Evolutionary conservation across 108 stramenopile genomes (phyloP).

Genomic region (Nitzschia sp.): DNA sequence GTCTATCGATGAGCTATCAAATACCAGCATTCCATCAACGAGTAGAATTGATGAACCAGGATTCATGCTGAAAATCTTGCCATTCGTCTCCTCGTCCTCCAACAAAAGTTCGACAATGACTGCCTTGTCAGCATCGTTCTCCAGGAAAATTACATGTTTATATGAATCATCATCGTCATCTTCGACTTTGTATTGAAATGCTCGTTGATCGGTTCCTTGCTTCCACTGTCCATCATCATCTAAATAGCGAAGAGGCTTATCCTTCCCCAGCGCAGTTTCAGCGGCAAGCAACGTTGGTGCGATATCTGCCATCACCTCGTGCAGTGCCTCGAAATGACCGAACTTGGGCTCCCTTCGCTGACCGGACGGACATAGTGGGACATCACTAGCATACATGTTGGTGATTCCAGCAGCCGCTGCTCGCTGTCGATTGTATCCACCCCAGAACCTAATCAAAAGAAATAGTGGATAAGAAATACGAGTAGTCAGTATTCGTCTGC

Average conservation of each 20-base stretch:
- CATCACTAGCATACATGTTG: slow-evolving; percentile 58
- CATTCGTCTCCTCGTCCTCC: not conserved
- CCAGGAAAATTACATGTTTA: slow-evolving; percentile 36
- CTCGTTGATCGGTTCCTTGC: slow-evolving; percentile 26
- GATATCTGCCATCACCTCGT: slow-evolving; percentile 35
- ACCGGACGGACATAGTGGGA: slow-evolving; percentile 43
- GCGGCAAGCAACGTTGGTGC: slow-evolving; percentile 33
- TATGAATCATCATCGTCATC: not conserved
- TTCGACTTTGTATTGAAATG: slow-evolving; percentile 28
- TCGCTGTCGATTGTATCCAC: slow-evolving; percentile 50
- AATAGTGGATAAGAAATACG: too few species aligned
- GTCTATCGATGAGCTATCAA: slow-evolving; percentile 38
- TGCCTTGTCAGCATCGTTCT: slow-evolving; percentile 30
- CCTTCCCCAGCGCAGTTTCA: slow-evolving; percentile 27
- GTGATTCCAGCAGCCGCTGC: slow-evolving; percentile 56
- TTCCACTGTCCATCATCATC: slow-evolving; percentile 30
- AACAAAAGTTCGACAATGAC: slow-evolving; percentile 15
- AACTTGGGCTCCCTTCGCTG: slow-evolving; percentile 61
- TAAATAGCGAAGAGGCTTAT: slow-evolving; percentile 10
- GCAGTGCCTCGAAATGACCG: slow-evolving; percentile 45
- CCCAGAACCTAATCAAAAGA: too few species aligned
- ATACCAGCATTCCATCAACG: slow-evolving; percentile 33
- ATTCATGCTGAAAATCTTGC: slow-evolving; percentile 9
- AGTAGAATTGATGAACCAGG: slow-evolving; percentile 37
- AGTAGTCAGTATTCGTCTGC: too few species aligned